Base-by-base conservation (phyloP, 768 basidiomycete genomes). In the Harrya chromipes region DNA sequence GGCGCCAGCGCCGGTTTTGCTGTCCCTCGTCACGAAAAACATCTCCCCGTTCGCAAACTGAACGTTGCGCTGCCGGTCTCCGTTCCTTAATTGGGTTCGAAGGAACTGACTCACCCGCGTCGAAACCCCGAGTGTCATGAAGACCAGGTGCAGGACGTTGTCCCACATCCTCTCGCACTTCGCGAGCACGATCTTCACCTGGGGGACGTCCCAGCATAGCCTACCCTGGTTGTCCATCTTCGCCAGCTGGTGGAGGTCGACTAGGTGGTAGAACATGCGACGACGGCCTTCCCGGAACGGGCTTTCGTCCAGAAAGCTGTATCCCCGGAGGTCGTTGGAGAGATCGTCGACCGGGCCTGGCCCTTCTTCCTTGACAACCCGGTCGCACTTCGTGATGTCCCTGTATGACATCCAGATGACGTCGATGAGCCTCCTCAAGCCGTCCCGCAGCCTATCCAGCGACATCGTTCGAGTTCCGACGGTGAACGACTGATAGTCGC, bases 181-280 rank as follows among this genome's bases (percentile, higher is more conserved):
- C 4, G n/a, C 16, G 4, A 46, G 44, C 1, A 46, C 9, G 0
- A 2, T 1, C 17, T 36, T 46, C 35, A 38, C 40, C 57, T 63
- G n/a, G 33, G 50, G 0, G 62, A 56, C 24, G 40, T 44, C n/a
- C 39, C 23, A 19, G 17, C 44, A 46, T 11, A 46, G 35, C 10
- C 5, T 19, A 0, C 24, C 14, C 3, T 5, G 0, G 13, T 6
- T 14, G 24, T 45, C 23, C 3, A 46, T 1, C 0, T 3, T 37
- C 0, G 36, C 23, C 4, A 36, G 44, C 1, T 8, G 8, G 8
- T 46, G 10, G 5, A 8, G 3, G 1, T 3, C 11, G 2, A 37
- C 36, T 0, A 46, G n/a, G 12, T 17, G 14, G 4, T 26, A 17
- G 19, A 46, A 16, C 24, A 27, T 37, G 4, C 0, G 0, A 20